These are phyloP conservation scores for Eruca vesicaria DNA, from an alignment of 441 rosid species.

Conservation along the genomic window DNA sequence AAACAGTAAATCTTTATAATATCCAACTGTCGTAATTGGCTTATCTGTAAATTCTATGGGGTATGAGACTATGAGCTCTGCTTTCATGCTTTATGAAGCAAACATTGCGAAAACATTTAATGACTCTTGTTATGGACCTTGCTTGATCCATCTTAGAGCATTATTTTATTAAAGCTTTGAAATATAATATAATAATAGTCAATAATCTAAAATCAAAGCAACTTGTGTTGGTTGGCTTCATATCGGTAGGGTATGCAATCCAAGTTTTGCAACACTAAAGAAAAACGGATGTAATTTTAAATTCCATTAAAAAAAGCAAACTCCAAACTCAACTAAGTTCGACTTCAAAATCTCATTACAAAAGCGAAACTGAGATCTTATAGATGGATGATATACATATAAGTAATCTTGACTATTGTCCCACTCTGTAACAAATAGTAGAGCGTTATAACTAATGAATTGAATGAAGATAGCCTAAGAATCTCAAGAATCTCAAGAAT, in stretches of 20 bases:
- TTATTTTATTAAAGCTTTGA: neutral
- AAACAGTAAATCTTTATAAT: neutral
- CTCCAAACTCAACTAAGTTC: too few relatives aligned
- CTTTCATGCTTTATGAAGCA: neutral
- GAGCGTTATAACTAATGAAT: neutral
- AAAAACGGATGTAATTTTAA: too few relatives aligned
- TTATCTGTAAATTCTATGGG: too few relatives aligned
- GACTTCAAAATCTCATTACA: too few relatives aligned
- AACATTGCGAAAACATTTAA: neutral
- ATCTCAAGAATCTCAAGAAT: too few relatives aligned
- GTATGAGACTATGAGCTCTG: neutral
- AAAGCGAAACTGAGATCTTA: too few relatives aligned
- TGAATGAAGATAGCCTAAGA: neutral
- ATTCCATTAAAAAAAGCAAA: too few relatives aligned
- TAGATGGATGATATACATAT: neutral
- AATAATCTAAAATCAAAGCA: neutral
- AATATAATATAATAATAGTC: neutral
- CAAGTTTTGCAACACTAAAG: conserved; percentile 12
- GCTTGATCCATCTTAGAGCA: neutral
- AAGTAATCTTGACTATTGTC: neutral
- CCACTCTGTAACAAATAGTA: neutral
- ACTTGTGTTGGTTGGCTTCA: conserved; percentile 11
- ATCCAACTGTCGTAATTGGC: neutral
- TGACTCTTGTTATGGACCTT: neutral
- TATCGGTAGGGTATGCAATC: conserved; percentile 21